A percentile compares a stretch with the other conserved stretches of the same genome.
Conservation (phyloP, 192 early-diverging fungal species). For the Coemansia sp. region DNA sequence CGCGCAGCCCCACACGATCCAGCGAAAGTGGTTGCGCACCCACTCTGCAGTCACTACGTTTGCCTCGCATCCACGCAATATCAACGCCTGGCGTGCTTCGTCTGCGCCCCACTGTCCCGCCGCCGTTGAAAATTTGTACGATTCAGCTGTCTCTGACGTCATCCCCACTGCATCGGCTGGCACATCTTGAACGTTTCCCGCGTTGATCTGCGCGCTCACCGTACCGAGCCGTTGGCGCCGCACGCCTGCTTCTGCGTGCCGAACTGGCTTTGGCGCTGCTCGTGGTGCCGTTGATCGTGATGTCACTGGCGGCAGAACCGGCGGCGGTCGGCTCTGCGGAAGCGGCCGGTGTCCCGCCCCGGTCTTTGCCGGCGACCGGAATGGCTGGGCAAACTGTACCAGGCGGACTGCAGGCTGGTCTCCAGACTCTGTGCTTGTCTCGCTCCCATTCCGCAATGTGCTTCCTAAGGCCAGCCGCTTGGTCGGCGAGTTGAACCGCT, state of each 20-base stretch:
- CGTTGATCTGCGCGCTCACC: constrained; percentile 3
- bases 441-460: too few species aligned
- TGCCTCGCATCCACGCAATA: constrained; percentile 25
- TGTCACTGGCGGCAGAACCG: constrained; percentile 26
- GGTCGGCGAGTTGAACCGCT: constrained; percentile 39
- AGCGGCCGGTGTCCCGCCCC: neutral
- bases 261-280: neutral
- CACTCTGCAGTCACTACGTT: constrained; percentile 14
- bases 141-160: constrained; percentile 14
- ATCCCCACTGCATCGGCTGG: constrained; percentile 20
- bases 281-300: neutral
- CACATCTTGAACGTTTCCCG: constrained; percentile 9
- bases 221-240: constrained; percentile 3
- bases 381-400: too few species aligned
- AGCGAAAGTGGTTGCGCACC: constrained; percentile 48
- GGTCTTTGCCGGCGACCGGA: too few species aligned
- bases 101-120: constrained; percentile 26
- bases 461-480: constrained; percentile 20
- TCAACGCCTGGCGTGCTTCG: constrained; percentile 27
- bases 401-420: too few species aligned
- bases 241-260: neutral
- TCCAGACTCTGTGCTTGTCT: too few species aligned
- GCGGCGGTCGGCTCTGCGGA: constrained; percentile 10
- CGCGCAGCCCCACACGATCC: constrained; percentile 37
- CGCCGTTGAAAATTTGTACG: constrained; percentile 10